Evolutionary conservation across 1,139 yeast genomes (phyloP).

Genomic region (Diutina neorugosa): DNA sequence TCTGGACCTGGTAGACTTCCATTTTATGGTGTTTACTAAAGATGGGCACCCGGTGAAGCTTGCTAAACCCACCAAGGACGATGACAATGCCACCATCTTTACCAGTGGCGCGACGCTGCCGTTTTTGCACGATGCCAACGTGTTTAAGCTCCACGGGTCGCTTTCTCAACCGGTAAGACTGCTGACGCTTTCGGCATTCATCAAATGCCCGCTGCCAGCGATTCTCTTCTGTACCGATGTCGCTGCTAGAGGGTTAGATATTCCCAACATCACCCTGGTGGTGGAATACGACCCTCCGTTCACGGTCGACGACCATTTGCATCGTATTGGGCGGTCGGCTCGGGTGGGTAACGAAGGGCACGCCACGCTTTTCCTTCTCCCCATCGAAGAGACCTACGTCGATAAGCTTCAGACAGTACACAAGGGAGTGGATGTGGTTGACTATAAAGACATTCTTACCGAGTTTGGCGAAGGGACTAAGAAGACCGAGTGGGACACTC

Average conservation of each 20-base stretch:
- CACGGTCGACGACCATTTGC: conserved; percentile 58
- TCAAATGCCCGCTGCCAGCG: conserved; percentile 36
- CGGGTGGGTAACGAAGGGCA: conserved; percentile 59
- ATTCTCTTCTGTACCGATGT: conserved; percentile 76
- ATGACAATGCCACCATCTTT: neutral
- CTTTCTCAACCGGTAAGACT: conserved; percentile 74
- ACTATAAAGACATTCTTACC: conserved; percentile 42
- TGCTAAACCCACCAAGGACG: neutral
- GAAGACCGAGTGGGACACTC: conserved; percentile 67
- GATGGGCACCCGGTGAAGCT: conserved; percentile 22
- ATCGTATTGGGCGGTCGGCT: conserved; percentile 65
- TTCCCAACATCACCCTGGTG: conserved; percentile 53
- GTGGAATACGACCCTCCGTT: conserved; percentile 64
- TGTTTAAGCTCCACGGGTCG: conserved; percentile 87
- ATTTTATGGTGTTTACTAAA: conserved; percentile 60
- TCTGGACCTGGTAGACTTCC: conserved; percentile 91
- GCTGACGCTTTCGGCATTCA: conserved; percentile 56
- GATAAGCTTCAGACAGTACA: conserved; percentile 44
- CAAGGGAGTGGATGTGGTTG: conserved; percentile 30
- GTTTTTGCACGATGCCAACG: conserved; percentile 32
- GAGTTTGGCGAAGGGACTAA: conserved; percentile 34
- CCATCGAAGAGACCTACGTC: conserved; percentile 84
- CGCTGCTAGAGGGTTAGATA: conserved; percentile 61
- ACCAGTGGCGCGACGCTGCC: conserved; percentile 16
- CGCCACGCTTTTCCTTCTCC: conserved; percentile 65